Evolutionary conservation across 192 early-diverging fungal genomes (phyloP).

Genomic region (Gaertneriomyces sp.): DNA sequence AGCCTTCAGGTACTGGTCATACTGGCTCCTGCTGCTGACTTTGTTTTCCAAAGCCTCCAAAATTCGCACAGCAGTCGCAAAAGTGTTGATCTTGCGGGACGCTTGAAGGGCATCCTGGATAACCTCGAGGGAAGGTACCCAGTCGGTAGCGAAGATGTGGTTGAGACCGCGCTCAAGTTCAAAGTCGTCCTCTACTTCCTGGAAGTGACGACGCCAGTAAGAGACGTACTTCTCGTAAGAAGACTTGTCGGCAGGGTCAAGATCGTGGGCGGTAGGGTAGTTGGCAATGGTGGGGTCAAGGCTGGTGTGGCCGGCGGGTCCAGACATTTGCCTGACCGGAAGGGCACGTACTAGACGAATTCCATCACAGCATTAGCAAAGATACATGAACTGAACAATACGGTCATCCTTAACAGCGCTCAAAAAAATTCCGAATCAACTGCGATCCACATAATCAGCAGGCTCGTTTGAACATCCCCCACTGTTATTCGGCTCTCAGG

Average conservation of each 20-base stretch:
- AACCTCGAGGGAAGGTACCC: slow-evolving; percentile 86
- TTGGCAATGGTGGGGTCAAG: slow-evolving; percentile 25
- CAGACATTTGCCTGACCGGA: background rate
- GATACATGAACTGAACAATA: background rate
- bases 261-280: slow-evolving; percentile 37
- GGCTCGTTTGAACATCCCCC: no score
- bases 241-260: slow-evolving; percentile 47
- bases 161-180: slow-evolving; percentile 97
- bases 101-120: slow-evolving; percentile 87
- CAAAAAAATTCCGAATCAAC: background rate
- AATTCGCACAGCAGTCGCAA: slow-evolving; percentile 87
- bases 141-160: slow-evolving; percentile 95
- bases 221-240: slow-evolving; percentile 54
- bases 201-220: slow-evolving; percentile 52
- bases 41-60: slow-evolving; percentile 93
- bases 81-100: slow-evolving; percentile 88
- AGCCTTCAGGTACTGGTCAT: slow-evolving; percentile 83
- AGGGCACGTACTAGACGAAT: background rate
- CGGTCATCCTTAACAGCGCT: background rate
- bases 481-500: no score
- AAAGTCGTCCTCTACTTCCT: slow-evolving; percentile 81
- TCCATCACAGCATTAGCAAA: background rate
- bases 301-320: slow-evolving; percentile 20
- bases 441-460: no score
- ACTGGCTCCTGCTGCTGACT: slow-evolving; percentile 79